Evolutionary conservation across 176 grass and related monocot species (phyloP).

Genomic region (Coix lacrymajobi): DNA sequence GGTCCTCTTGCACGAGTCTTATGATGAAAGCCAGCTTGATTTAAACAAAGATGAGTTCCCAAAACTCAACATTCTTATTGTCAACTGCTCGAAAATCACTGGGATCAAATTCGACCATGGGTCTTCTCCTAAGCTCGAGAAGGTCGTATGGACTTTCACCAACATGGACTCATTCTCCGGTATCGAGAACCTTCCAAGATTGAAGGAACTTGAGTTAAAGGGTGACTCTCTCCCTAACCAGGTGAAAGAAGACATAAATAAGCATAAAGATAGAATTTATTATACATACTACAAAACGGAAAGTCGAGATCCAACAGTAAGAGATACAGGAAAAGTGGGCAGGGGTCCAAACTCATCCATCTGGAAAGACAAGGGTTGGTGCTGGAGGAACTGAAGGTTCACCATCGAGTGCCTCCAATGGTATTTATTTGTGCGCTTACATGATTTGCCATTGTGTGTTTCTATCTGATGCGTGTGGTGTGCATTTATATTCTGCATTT

Average conservation of each 20-base stretch:
- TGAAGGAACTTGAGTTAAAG: conserved; percentile 15
- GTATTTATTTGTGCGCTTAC: neutral
- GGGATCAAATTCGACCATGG: neutral
- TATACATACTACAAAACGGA: neutral
- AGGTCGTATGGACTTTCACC: neutral
- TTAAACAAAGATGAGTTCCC: neutral
- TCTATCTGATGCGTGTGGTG: neutral
- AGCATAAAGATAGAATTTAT: neutral
- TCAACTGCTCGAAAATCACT: neutral
- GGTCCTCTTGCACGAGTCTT: neutral
- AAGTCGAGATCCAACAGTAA: neutral
- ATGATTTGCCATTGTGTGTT: neutral
- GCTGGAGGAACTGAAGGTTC: neutral
- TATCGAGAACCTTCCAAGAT: neutral
- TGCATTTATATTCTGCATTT: neutral
- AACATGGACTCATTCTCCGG: neutral
- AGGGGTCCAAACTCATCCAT: neutral
- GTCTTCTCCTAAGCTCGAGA: neutral
- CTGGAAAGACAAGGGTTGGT: neutral
- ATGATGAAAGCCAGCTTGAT: neutral
- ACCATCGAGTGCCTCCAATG: neutral
- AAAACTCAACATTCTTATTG: neutral
- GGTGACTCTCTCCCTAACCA: neutral
- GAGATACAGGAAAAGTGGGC: neutral
- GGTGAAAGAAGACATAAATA: neutral